A percentile compares a stretch with the other conserved stretches of the same genome.
These are phyloP conservation scores for Leccinum fuscescens DNA, from an alignment of 1,284 basidiomycete species.

Conservation along the genomic window DNA sequence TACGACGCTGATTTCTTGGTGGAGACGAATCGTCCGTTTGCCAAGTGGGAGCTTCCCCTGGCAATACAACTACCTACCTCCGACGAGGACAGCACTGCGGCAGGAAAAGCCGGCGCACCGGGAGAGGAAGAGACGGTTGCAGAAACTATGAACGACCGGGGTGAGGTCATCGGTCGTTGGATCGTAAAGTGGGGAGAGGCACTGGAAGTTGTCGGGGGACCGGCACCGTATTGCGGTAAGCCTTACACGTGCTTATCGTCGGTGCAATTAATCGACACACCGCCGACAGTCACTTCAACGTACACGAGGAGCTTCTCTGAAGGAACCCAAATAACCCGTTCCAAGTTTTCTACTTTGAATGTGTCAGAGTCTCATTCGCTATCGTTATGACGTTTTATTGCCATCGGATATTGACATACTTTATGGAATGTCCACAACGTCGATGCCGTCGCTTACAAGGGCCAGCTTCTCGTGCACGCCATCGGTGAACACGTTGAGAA, in stretches of 20 bases:
- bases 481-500: constrained; percentile 99
- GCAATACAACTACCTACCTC: constrained; percentile 46
- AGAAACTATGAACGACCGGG: constrained; percentile 65
- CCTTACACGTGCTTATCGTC: background rate
- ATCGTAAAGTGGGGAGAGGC: constrained; percentile 74
- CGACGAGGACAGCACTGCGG: constrained; percentile 34
- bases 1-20: constrained; percentile 75
- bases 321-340: background rate
- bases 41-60: constrained; percentile 76
- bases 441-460: constrained; percentile 95
- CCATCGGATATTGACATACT: background rate
- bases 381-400: background rate
- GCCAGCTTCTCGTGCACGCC: constrained; percentile 91
- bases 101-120: constrained; percentile 37
- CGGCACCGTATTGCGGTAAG: constrained; percentile 64
- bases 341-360: background rate
- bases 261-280: background rate
- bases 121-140: constrained; percentile 74
- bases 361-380: constrained; percentile 4
- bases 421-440: constrained; percentile 46
- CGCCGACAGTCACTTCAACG: constrained; percentile 68
- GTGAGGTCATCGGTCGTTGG: constrained; percentile 71
- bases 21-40: constrained; percentile 69
- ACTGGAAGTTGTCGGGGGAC: constrained; percentile 57
- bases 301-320: constrained; percentile 75